Evolutionary conservation across 2,329 filamentous ascomycete genomes (phyloP).

Genomic region (Niveomyces coronatus): DNA sequence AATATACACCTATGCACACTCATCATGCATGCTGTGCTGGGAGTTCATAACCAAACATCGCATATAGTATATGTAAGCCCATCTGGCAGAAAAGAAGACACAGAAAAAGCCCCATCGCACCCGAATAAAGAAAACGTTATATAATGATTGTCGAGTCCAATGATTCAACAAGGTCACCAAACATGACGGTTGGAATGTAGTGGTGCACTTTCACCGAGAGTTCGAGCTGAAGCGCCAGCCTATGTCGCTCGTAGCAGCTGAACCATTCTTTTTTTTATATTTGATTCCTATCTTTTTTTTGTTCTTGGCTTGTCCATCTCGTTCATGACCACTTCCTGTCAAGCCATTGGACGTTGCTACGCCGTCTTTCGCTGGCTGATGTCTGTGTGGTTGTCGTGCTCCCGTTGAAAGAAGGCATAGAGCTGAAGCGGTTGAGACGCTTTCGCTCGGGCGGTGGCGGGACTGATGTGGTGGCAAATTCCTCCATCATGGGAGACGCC

Average conservation of each 20-base stretch:
- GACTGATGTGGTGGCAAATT: constrained; percentile 10
- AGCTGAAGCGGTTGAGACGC: constrained; percentile 43
- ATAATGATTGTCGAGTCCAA: neutral
- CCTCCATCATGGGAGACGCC: constrained; percentile 12
- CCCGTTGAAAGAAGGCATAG: constrained; percentile 43
- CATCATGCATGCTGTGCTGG: constrained; percentile 1
- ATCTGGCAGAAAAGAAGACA: too few relatives aligned
- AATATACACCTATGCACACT: constrained; percentile 4
- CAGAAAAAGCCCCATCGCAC: constrained; percentile 2
- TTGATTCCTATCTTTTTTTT: neutral
- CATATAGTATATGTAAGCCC: constrained; percentile 3
- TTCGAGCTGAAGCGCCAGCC: constrained; percentile 3
- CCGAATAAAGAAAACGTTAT: constrained; percentile 1
- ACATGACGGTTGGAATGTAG: too few relatives aligned
- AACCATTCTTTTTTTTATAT: neutral
- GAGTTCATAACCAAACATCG: constrained; percentile 8
- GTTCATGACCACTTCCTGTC: constrained; percentile 5
- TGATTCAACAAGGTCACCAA: too few relatives aligned
- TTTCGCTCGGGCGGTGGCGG: constrained; percentile 30
- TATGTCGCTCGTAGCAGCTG: neutral
- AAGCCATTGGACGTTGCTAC: constrained; percentile 7
- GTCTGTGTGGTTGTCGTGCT: constrained; percentile 6
- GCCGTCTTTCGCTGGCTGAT: constrained; percentile 6
- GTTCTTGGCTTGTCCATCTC: neutral
- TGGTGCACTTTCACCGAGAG: too few relatives aligned